A percentile compares a stretch with the other conserved stretches of the same genome.
Conservation (phyloP, 352 stramenopile genomes). For the Pythium dissimile region DNA sequence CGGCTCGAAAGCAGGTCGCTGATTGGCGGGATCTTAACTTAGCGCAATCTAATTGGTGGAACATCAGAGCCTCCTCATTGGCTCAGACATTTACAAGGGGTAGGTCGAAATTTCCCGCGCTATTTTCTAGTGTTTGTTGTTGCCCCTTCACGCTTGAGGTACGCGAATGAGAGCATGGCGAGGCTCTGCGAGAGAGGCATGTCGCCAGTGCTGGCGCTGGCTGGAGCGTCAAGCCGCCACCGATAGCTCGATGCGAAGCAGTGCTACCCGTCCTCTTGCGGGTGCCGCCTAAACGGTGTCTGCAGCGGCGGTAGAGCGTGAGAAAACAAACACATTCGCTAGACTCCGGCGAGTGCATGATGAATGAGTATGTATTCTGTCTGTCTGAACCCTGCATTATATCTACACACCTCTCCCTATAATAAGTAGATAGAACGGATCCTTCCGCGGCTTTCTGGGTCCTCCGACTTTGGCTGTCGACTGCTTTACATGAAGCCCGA, state of each 20-base stretch:
- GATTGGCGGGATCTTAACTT: constrained; percentile 26
- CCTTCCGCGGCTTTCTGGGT: background rate
- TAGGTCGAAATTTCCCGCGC: constrained; percentile 16
- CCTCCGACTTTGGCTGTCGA: background rate
- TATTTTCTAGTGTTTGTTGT: too few species aligned
- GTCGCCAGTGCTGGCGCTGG: too few species aligned
- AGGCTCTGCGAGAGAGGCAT: too few species aligned
- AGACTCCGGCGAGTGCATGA: too few species aligned
- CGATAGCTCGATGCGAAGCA: constrained; percentile 1
- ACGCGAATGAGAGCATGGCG: too few species aligned
- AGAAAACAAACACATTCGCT: too few species aligned
- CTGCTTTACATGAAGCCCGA: constrained; percentile 82
- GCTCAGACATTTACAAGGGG: constrained; percentile 10
- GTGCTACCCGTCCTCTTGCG: background rate
- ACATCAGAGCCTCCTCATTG: constrained; percentile 8
- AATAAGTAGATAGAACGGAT: constrained; percentile 18
- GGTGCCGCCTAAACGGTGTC: background rate
- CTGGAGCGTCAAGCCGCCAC: too few species aligned
- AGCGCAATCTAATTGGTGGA: constrained; percentile 22
- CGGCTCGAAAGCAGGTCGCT: constrained; percentile 9
- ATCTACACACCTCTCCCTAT: constrained; percentile 20
- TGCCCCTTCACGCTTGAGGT: too few species aligned
- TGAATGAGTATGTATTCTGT: constrained; percentile 13
- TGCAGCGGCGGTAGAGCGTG: background rate
- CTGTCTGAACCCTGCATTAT: constrained; percentile 11